Conservation (phyloP, 2,329 filamentous ascomycete species). For the Aspergillus novofumigatus region DNA sequence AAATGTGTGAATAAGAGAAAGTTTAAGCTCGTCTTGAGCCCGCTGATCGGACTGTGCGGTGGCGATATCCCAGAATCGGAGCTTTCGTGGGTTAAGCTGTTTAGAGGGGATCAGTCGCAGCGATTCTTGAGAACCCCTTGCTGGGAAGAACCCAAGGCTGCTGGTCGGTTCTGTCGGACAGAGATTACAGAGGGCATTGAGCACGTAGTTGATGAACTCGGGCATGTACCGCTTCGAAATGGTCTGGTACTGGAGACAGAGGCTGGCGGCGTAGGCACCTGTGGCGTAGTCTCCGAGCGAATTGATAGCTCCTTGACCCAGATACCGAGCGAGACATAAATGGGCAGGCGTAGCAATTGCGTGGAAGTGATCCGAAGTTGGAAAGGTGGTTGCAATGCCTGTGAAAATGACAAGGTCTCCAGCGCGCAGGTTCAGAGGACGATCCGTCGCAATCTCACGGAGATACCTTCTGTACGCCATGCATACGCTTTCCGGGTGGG, state of each 20-base stretch:
- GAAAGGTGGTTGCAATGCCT: conserved; percentile 78
- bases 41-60: conserved; percentile 13
- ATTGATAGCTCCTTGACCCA: conserved; percentile 70
- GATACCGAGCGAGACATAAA: conserved; percentile 75
- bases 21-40: conserved; percentile 46
- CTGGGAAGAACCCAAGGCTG: conserved; percentile 56
- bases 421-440: conserved; percentile 49
- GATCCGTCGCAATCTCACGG: conserved; percentile 49
- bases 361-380: conserved; percentile 96
- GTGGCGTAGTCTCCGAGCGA: conserved; percentile 63
- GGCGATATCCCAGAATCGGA: conserved; percentile 57
- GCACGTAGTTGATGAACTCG: conserved; percentile 75
- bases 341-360: conserved; percentile 88
- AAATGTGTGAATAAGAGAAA: conserved; percentile 60
- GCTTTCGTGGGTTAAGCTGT: conserved; percentile 44
- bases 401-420: conserved; percentile 82
- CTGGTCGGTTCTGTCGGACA: conserved; percentile 52
- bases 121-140: conserved; percentile 53
- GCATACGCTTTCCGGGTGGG: conserved; percentile 73
- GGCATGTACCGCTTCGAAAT: conserved; percentile 84
- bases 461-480: conserved; percentile 74
- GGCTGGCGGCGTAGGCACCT: conserved; percentile 73
- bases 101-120: conserved; percentile 46
- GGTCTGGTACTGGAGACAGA: conserved; percentile 77
- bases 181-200: conserved; percentile 68